These are phyloP conservation scores for Aspergillus kassunensis DNA, from an alignment of 495 filamentous ascomycete genomes.

Conservation along the genomic window DNA sequence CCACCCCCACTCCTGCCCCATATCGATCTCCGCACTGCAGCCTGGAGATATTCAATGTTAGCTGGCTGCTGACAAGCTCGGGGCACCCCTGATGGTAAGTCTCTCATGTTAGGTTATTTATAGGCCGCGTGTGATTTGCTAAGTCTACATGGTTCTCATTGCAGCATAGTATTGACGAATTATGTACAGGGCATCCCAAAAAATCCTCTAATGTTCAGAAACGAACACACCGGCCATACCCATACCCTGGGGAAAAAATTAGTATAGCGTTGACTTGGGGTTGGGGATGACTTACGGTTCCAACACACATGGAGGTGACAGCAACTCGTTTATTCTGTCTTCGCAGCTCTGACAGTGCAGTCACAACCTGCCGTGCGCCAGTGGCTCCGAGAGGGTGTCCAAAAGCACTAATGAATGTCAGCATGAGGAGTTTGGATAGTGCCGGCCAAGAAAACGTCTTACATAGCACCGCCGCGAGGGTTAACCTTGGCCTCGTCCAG, in stretches of 20 bases:
- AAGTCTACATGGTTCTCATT: background rate
- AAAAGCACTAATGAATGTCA: conserved; percentile 50
- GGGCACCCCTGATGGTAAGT: too few species aligned
- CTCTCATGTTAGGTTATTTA: too few species aligned
- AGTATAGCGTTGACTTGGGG: background rate
- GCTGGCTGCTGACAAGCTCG: too few species aligned
- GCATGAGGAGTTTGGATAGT: background rate
- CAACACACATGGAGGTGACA: conserved; percentile 84
- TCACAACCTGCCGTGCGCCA: conserved; percentile 76
- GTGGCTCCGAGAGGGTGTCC: conserved; percentile 81
- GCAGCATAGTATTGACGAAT: background rate
- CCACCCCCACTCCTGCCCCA: too few species aligned
- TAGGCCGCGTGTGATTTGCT: too few species aligned
- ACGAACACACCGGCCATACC: conserved; percentile 54
- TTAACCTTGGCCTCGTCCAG: conserved; percentile 86
- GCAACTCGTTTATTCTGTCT: conserved; percentile 74
- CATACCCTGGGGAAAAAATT: conserved; percentile 40
- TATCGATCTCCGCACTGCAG: too few species aligned
- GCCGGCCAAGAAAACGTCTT: conserved; percentile 14
- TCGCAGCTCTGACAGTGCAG: conserved; percentile 74
- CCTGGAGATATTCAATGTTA: too few species aligned
- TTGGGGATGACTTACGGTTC: conserved; percentile 51
- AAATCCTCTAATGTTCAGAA: conserved; percentile 39
- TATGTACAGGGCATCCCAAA: background rate
- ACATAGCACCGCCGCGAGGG: conserved; percentile 74